Base-by-base conservation (phyloP, 371 early-diverging fungal species). In the Mortierella sp. region DNA sequence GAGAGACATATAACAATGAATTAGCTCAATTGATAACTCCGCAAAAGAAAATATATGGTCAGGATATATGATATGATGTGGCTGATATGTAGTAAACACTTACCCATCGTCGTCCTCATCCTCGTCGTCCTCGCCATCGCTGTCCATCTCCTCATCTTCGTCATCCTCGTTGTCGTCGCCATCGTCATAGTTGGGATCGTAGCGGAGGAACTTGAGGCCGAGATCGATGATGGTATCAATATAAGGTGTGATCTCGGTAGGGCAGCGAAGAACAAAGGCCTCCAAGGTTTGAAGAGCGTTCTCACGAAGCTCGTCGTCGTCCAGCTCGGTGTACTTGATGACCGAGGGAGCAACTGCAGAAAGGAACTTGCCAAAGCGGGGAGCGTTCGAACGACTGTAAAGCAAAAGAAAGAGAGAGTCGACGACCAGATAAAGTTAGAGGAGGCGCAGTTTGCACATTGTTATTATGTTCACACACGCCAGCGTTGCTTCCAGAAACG, bases 161-260 rank as follows among this genome's bases (percentile, higher is more conserved):
- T 92, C 89, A 24, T 88, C 92, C 14, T 93, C 95, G 26, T 89
- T 89, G 24, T 90, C 92, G n/a, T 94, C 95, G 68, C 92, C 97
- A 58, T 91, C 94, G 26, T 90, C 93, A 87, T 95, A 96, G 87
- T 97, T 97, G 22, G 98, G 98, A 73, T 98, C 97, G 73, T 96
- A 94, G 74, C 91, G 92, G 34, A 96, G 79, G 76, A 93, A 95
- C 65, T 90, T 89, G 44, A 96, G 80, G 2, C 91, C 90, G 44
- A 93, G 86, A 0, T 76, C 74, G 48, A 93, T 91, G 52, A 97
- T 92, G 9, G 88, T 85, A 40, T 89, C 81, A 31, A 95, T 88
- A 71, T 91, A 90, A 4, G 90, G 86, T 1, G 90, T 86, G 37
- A 94, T 91, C 73, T 93, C 93, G 6, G 90, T 91, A 0, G 97